Conservation (phyloP, 2,329 filamentous ascomycete genomes). For the Penicillium sp. region DNA sequence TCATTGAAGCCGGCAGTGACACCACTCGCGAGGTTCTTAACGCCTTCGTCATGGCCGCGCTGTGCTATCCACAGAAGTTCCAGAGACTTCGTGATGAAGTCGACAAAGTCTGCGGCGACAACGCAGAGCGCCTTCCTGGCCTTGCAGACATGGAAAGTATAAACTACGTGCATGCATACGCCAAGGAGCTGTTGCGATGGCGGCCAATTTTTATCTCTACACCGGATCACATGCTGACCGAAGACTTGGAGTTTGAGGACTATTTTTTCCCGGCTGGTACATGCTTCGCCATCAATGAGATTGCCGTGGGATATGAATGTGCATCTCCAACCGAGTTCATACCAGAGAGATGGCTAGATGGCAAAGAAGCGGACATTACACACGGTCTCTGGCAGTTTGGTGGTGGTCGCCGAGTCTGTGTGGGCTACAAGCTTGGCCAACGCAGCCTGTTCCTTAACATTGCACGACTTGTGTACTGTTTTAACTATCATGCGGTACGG, state of each 20-base stretch:
- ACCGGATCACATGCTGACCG: constrained; percentile 21
- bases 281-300: constrained; percentile 30
- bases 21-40: constrained; percentile 39
- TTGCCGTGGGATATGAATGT: constrained; percentile 28
- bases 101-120: neutral
- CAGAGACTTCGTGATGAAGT: constrained; percentile 19
- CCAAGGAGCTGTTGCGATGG: constrained; percentile 29
- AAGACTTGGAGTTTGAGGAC: constrained; percentile 26
- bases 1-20: constrained; percentile 45
- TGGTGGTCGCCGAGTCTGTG: constrained; percentile 31
- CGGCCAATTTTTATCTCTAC: constrained; percentile 25
- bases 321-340: constrained; percentile 28
- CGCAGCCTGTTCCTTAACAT: constrained; percentile 29
- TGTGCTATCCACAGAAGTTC: constrained; percentile 22
- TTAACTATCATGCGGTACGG: constrained; percentile 17
- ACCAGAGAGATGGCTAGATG: constrained; percentile 38
- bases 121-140: constrained; percentile 17
- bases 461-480: constrained; percentile 27
- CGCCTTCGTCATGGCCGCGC: constrained; percentile 27
- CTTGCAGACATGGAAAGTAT: constrained; percentile 23
- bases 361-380: constrained; percentile 23
- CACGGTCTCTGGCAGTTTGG: constrained; percentile 35
- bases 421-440: constrained; percentile 30
- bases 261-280: constrained; percentile 27
- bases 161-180: constrained; percentile 24